These are phyloP conservation scores for Phytophthora litchii DNA, from an alignment of 352 stramenopile species.

Conservation along the genomic window DNA sequence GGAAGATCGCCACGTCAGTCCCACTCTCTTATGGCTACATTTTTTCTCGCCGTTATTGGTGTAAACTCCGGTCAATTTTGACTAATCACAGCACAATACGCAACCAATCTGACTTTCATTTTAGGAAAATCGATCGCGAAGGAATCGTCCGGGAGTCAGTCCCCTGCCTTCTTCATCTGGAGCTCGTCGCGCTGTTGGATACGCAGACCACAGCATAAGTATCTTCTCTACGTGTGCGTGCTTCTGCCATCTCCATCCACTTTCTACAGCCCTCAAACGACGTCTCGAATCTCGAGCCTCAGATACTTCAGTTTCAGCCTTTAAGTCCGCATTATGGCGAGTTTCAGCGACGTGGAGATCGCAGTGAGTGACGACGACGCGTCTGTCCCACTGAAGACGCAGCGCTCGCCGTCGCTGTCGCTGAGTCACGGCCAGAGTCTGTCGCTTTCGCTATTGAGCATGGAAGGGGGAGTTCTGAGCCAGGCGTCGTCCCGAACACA, in stretches of 20 bases:
- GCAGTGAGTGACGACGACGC: constrained; percentile 2
- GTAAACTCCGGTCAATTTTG: constrained; percentile 1
- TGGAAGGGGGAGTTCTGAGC: constrained; percentile 28
- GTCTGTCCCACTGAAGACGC: not conserved
- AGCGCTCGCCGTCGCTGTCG: constrained; percentile 17
- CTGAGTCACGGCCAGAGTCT: constrained; percentile 16
- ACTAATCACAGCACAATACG: constrained; percentile 16
- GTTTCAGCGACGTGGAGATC: constrained; percentile 25
- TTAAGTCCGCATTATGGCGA: constrained; percentile 8
- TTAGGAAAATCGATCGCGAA: constrained; percentile 21
- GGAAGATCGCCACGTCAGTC: constrained; percentile 11
- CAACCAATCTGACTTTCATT: constrained; percentile 17
- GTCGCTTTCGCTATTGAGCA: constrained; percentile 21
- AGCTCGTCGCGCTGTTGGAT: constrained; percentile 4
- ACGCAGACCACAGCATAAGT: not conserved
- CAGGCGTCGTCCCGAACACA: constrained; percentile 51
- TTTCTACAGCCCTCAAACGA: constrained; percentile 2
- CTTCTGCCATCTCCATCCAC: not conserved
- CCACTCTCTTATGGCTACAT: constrained; percentile 18
- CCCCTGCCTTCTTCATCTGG: constrained; percentile 5
- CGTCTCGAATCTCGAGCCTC: constrained; percentile 4
- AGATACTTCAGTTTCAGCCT: not conserved
- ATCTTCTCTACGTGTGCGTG: not conserved
- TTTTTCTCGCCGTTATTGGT: constrained; percentile 6
- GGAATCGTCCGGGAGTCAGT: not conserved